A percentile compares a stretch with the other conserved stretches of the same genome.
Evolutionary conservation across 257 asterid species (phyloP).

Genomic region (Petunia axillaris): DNA sequence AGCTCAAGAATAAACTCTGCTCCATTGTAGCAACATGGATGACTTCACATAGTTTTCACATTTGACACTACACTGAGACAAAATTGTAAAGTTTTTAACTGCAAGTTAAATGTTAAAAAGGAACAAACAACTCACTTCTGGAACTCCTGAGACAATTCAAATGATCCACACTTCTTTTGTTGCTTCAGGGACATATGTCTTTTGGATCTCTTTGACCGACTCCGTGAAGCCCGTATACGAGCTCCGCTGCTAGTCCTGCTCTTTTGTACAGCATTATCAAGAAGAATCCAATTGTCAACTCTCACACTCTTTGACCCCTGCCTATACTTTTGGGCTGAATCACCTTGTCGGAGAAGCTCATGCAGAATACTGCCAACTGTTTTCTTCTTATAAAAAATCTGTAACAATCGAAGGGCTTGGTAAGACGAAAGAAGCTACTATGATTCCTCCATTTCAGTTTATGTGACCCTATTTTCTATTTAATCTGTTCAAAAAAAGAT

Average conservation of each 20-base stretch:
- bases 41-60: too few species aligned
- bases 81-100: neutral
- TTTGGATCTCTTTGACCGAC: slow-evolving; percentile 70
- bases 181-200: slow-evolving; percentile 76
- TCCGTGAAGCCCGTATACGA: slow-evolving; percentile 38
- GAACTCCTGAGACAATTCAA: slow-evolving; percentile 62
- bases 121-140: slow-evolving; percentile 58
- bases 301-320: slow-evolving; percentile 75
- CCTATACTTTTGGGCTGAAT: slow-evolving; percentile 73
- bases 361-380: slow-evolving; percentile 61
- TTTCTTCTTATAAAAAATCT: slow-evolving; percentile 51
- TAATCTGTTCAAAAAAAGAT: too few species aligned
- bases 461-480: too few species aligned
- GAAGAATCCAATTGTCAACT: slow-evolving; percentile 80
- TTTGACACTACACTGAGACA: neutral
- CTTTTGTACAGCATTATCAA: slow-evolving; percentile 72
- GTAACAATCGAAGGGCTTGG: slow-evolving; percentile 5
- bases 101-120: neutral
- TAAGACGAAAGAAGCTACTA: too few species aligned
- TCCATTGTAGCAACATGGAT: too few species aligned
- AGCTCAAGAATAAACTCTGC: too few species aligned
- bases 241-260: slow-evolving; percentile 37
- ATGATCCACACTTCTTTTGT: slow-evolving; percentile 63
- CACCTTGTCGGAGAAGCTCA: slow-evolving; percentile 80
- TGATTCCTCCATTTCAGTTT: too few species aligned